phyloP scores from a whole-genome alignment of 257 asterid species.

The Plantago major region DNA sequence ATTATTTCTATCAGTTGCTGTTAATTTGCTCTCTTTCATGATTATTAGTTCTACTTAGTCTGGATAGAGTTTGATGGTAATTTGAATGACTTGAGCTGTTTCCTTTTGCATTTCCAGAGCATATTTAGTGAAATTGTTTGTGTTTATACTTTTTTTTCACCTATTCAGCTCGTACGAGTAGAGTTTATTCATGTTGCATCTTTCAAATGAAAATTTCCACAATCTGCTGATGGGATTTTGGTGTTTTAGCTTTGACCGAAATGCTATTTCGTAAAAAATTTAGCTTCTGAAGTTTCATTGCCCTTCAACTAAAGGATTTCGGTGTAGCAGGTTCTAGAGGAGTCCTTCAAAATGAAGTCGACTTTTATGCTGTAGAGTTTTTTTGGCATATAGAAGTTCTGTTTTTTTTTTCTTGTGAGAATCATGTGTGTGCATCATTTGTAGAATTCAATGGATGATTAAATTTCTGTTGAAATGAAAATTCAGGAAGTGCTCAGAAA shows the following conservation, averaged over 20 bases:
- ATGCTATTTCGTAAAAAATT: too few species aligned
- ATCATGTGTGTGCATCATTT: neutral
- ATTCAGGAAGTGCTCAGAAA: conserved; percentile 67
- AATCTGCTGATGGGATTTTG: neutral
- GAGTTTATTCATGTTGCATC: neutral
- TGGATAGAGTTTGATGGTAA: neutral
- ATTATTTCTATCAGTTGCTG: neutral
- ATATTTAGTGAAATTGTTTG: too few species aligned
- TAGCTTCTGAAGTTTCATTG: neutral
- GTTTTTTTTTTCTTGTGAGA: neutral
- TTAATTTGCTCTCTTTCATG: too few species aligned
- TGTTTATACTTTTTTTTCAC: neutral
- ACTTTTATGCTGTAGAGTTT: too few species aligned
- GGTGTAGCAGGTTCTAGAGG: neutral
- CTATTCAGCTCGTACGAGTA: neutral
- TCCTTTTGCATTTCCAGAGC: too few species aligned
- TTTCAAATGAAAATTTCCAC: too few species aligned
- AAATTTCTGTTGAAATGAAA: conserved; percentile 4
- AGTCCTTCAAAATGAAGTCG: too few species aligned
- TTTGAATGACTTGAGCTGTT: neutral
- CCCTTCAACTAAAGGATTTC: neutral
- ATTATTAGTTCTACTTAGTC: neutral
- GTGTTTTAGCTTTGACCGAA: neutral
- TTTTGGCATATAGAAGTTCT: too few species aligned
- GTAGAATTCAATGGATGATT: neutral